Conservation (phyloP, 176 grass and related monocot species). For the Chrysopogon serrulatus region DNA sequence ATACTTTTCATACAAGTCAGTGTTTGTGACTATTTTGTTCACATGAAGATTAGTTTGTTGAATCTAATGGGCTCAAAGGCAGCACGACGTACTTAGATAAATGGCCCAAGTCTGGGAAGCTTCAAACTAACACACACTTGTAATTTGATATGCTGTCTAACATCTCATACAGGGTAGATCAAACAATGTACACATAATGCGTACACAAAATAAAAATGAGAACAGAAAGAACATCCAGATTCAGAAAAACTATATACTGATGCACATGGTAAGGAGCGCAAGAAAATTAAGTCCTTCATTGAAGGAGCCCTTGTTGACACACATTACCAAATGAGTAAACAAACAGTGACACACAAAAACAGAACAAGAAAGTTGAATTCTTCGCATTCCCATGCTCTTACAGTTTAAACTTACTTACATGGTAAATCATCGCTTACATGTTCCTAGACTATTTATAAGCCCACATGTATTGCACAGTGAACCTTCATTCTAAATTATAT, state of each 20-base stretch:
- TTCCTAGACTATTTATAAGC: background rate
- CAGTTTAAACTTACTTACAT: background rate
- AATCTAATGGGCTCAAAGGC: background rate
- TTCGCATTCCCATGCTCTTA: background rate
- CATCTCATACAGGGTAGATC: background rate
- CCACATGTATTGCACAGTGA: background rate
- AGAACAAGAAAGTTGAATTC: background rate
- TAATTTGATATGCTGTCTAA: background rate
- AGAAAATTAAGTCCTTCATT: background rate
- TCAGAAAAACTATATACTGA: background rate
- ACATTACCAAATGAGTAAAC: background rate
- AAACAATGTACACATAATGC: background rate
- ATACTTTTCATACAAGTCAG: background rate
- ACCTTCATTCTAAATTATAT: background rate
- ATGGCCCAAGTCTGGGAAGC: background rate
- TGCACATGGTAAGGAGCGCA: background rate
- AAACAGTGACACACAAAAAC: background rate
- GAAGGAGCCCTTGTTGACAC: background rate
- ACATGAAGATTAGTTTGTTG: background rate
- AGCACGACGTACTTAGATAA: background rate
- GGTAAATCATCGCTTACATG: background rate
- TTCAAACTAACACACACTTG: background rate
- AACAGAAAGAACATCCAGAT: background rate
- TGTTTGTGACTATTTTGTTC: background rate
- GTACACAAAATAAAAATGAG: background rate